Evolutionary conservation across 73 alveolate species (phyloP), one percentile per base, ranked within the genome.

Genomic region (Symbiodinium pilosum): DNA sequence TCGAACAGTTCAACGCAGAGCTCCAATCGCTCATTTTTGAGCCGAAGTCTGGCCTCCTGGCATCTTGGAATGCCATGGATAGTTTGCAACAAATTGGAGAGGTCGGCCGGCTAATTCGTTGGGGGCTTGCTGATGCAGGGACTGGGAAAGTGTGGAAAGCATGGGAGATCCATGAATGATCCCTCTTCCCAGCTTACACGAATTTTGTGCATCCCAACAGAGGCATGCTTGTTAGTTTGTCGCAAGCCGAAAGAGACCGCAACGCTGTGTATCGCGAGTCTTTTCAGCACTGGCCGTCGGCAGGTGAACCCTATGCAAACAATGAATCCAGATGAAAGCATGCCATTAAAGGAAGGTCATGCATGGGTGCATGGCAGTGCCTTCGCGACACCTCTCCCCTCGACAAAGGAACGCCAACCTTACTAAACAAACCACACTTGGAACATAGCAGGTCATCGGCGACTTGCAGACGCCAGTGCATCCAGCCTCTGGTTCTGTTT

Each of bases 91-190:
- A 40, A 43, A 18, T 83, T 34, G 88, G 64, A 20, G 59, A 83
- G 26, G 52, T 43, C 26, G 92, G 92, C 92, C 92, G 92, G 42
- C 47, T 84, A 43, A 43, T 84, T 43, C 75, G 92, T 3, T 84
- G 92, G 92, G 92, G 92, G 42, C 69, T 43, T 24, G 92, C 92
- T 40, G 92, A 84, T 84, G 92, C 73, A 4, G 92, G 92, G 73
- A 84, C 92, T 28, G 92, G 92, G 30, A 84, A 84, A 34, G 92
- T 84, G 39, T 84, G 92, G 92, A 43, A 30, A 42, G 92, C 92
- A 43, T 84, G 92, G 92, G 73, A 84, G 28, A 36, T 36, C 38
- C 38, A 64, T 2, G 77, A 64, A 64, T 64, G 77, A 18, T 64
- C 32, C 77, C 28, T 12, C 32, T 64, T 11, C 32, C 36, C 38